Base-by-base conservation (phyloP, 305 asterid species). In the Striga hermonthica region DNA sequence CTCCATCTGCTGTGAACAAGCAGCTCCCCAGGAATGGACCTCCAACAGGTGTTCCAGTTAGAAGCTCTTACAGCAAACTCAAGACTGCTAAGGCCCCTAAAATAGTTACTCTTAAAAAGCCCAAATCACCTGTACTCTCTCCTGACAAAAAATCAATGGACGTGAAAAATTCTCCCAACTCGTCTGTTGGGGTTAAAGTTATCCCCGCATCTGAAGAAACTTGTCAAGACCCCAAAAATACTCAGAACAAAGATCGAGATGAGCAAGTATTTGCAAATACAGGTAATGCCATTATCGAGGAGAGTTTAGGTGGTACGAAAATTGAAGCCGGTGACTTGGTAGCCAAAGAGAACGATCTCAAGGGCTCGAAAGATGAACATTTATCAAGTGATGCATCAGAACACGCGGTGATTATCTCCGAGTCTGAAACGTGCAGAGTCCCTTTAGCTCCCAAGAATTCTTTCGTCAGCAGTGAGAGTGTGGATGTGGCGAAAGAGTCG, bases 31-130 rank as follows among this genome's bases (percentile, higher is more conserved):
- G 71, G 75, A 73, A 48, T 68, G 86, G 79, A 60, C 61, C 79
- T 76, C 71, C 78, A 63, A 12, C 69, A 58, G 59, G 75, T 71
- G 75, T 81, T 67, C 86, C 86, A 56, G 75, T 47, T 40, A 81
- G 78, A 70, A 81, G 78, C 67, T 74, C 85, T 63, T 82, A 66
- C 79, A 74, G 69, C 71, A 90, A 85, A 72, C 72, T 73, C 58
- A 89, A 82, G 86, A 70, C 56, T 59, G 67, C 65, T n/a, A 81
- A 82, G 74, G 64, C 64, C 71, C 52, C 84, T 68, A 75, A 70
- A 69, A 67, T 44, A 36, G 65, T 28, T 68, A 53, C 69, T 53
- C 77, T 22, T 22, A 22, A 22, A 22, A 22, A 22, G 31, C 31
- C 31, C 31, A 22, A 0, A 22, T 22, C 31, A 22, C 31, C 31